phyloP scores from a whole-genome alignment of 345 rosid species.

The Rubroshorea leprosula region DNA sequence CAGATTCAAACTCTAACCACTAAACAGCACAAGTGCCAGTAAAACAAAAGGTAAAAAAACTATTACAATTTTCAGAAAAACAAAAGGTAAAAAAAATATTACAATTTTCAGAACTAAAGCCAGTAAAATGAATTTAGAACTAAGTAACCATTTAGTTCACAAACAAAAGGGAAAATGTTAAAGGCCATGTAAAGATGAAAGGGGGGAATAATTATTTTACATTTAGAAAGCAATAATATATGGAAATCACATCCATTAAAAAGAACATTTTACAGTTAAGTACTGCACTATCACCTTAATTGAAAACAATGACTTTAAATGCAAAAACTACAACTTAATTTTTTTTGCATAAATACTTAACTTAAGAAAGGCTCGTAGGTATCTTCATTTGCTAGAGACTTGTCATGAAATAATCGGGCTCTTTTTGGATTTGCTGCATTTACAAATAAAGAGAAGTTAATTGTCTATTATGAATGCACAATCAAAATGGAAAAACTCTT shows the following conservation, averaged over 20 bases:
- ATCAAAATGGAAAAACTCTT: conserved; percentile 1
- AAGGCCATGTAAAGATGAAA: neutral
- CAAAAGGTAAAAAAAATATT: no score
- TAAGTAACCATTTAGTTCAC: no score
- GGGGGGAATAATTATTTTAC: neutral
- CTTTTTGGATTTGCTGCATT: conserved; percentile 80
- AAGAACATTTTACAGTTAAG: neutral
- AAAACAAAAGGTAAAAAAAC: no score
- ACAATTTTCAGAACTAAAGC: no score
- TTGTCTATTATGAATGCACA: neutral
- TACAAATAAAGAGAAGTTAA: conserved; percentile 25
- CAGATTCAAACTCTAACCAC: no score
- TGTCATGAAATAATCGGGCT: conserved; percentile 85
- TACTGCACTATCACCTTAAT: neutral
- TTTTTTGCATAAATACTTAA: conserved; percentile 33
- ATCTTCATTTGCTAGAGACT: conserved; percentile 69
- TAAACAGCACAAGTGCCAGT: no score
- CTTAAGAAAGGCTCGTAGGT: conserved; percentile 95
- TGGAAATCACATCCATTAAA: neutral
- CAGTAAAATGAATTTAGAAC: no score
- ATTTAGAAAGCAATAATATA: conserved; percentile 2
- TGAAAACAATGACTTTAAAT: neutral
- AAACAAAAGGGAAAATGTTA: no score
- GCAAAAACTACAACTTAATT: neutral
- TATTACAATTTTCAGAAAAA: no score